A percentile compares a stretch with the other conserved stretches of the same genome.
phyloP scores from a whole-genome alignment of 2,329 filamentous ascomycete genomes.

The Ceratocystiopsis minuta region DNA sequence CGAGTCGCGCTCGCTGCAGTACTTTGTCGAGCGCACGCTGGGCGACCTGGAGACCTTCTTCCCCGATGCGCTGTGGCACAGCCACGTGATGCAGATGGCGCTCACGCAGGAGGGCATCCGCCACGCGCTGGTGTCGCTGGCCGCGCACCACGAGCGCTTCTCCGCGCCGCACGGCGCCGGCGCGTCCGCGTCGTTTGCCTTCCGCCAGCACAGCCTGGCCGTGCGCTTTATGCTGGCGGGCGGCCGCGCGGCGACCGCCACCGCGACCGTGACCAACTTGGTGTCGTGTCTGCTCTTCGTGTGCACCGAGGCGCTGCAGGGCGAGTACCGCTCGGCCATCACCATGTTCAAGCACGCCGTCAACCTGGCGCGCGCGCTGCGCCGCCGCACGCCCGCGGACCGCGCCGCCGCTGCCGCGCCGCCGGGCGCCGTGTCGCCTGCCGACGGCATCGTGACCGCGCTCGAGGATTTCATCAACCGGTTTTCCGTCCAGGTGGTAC shows the following conservation, averaged over 20 bases:
- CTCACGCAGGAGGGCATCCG: slow-evolving; percentile 5
- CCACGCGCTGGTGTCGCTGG: slow-evolving; percentile 4
- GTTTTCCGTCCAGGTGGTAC: slow-evolving; percentile 5
- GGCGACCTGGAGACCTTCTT: slow-evolving; percentile 5
- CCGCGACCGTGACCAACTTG: background rate
- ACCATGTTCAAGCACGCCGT: slow-evolving; percentile 5
- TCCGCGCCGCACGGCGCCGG: background rate
- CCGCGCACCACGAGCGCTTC: slow-evolving; percentile 6
- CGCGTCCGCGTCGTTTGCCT: background rate
- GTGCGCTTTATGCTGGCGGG: slow-evolving; percentile 1
- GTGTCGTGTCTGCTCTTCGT: slow-evolving; percentile 7
- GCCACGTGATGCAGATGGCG: slow-evolving; percentile 6
- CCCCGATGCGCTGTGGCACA: slow-evolving; percentile 7
- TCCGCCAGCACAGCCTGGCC: slow-evolving; percentile 4
- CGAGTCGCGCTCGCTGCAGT: slow-evolving; percentile 5
- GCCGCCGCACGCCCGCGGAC: background rate
- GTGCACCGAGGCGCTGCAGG: slow-evolving; percentile 7
- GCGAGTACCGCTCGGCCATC: slow-evolving; percentile 5
- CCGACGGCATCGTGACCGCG: slow-evolving; percentile 1
- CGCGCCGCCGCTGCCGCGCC: background rate
- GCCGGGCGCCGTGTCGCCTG: background rate
- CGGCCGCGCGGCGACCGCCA: background rate
- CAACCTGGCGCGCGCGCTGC: slow-evolving; percentile 1
- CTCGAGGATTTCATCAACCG: slow-evolving; percentile 4
- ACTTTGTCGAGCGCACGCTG: slow-evolving; percentile 5